Evolutionary conservation across 495 filamentous ascomycete species (phyloP).

Genomic region (Copromyces sp.): DNA sequence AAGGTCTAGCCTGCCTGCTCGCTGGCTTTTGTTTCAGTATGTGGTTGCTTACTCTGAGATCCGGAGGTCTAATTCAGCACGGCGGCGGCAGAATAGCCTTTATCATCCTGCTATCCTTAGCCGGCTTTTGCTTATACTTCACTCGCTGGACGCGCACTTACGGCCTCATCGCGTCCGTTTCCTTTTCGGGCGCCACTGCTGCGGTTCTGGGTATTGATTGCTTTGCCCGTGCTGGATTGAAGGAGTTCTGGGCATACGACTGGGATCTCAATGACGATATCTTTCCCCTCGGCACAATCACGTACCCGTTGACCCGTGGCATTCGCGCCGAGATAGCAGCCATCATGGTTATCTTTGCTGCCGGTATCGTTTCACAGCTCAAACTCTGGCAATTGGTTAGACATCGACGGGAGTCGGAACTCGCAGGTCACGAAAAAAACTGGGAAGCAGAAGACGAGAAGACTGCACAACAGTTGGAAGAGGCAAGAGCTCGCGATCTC

Average conservation of each 20-base stretch:
- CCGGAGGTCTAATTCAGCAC: constrained; percentile 60
- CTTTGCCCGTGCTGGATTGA: constrained; percentile 77
- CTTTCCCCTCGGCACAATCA: constrained; percentile 65
- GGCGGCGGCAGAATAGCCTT: constrained; percentile 57
- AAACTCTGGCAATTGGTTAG: constrained; percentile 83
- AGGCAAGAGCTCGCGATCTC: constrained; percentile 55
- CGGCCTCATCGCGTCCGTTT: constrained; percentile 61
- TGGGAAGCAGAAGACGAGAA: constrained; percentile 63
- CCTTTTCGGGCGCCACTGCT: constrained; percentile 73
- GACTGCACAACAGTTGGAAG: constrained; percentile 56
- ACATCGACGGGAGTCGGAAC: constrained; percentile 51
- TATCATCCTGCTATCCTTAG: constrained; percentile 60
- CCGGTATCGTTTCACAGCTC: constrained; percentile 76
- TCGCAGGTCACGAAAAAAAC: constrained; percentile 45
- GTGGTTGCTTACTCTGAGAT: constrained; percentile 75
- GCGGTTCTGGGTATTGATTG: constrained; percentile 82
- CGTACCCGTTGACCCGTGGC: constrained; percentile 79
- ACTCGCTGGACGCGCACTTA: constrained; percentile 69
- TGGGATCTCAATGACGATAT: constrained; percentile 74
- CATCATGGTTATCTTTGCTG: constrained; percentile 59
- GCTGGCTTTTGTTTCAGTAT: constrained; percentile 84
- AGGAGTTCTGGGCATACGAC: constrained; percentile 93
- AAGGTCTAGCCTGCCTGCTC: constrained; percentile 76
- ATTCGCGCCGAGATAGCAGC: constrained; percentile 78
- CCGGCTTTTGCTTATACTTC: constrained; percentile 63